phyloP scores from a whole-genome alignment of 352 stramenopile species.

The Pythium coloratum region DNA sequence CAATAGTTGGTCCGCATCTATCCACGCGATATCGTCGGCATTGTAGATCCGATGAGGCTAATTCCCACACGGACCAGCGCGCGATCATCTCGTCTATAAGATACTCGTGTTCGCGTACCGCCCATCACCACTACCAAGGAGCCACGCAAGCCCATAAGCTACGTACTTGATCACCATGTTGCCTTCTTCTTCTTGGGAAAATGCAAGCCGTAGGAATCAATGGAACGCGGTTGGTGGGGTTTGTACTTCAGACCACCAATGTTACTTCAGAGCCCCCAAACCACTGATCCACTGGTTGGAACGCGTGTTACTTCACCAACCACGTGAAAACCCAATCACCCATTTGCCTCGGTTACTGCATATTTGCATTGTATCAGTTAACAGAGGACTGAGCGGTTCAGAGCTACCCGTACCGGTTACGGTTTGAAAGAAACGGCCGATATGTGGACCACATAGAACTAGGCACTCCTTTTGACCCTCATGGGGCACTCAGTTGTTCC shows the following conservation, averaged over 20 bases:
- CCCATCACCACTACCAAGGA: not conserved
- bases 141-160: constrained; percentile 1
- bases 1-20: not conserved
- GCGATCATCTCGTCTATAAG: constrained; percentile 7
- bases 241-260: constrained; percentile 28
- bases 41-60: not conserved
- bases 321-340: constrained; percentile 27
- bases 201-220: constrained; percentile 82
- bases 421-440: not conserved
- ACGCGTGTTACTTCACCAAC: constrained; percentile 58
- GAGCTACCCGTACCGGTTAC: constrained; percentile 8
- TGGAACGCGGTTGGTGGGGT: constrained; percentile 30
- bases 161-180: constrained; percentile 93
- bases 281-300: constrained; percentile 80
- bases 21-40: not conserved
- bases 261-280: constrained; percentile 51
- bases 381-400: constrained; percentile 20
- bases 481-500: not conserved
- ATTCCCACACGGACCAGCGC: not conserved
- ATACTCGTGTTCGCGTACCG: not conserved
- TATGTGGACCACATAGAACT: constrained; percentile 23
- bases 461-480: not conserved
- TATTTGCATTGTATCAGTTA: constrained; percentile 1
- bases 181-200: constrained; percentile 87
- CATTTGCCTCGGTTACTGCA: constrained; percentile 2